Evolutionary conservation across 2,329 filamentous ascomycete genomes (phyloP), one percentile per base, ranked within the genome.

Genomic region (Botrytis fragariae): DNA sequence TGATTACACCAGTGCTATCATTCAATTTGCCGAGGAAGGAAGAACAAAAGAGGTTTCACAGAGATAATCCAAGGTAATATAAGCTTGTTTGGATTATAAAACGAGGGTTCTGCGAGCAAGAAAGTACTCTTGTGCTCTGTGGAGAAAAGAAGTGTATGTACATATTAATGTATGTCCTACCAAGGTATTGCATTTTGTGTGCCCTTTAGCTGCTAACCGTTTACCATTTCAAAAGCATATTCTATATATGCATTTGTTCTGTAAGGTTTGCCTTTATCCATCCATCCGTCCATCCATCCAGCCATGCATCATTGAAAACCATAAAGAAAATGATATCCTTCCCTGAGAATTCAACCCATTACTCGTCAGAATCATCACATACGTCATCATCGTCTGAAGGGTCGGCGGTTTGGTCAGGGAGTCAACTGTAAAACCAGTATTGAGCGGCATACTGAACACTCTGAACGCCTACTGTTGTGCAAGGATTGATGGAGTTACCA

Each of bases 391-490:
- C 45, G 16, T 20, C 64, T 39, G 44, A 67, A 68, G 45, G 45
- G 39, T 54, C 25, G 25, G 44, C 0, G 8, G 22, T n/a, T 1
- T n/a, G 12, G 48, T 51, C 45, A 39, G 48, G n/a, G 14, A 68
- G 48, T 68, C 64, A 68, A 7, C 35, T 69, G 69, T 76, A 79
- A 44, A 79, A 79, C 77, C 77, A 79, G 71, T 80, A 81, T 69
- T 78, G 75, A 22, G 79, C 77, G 45, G 79, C 75, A 51, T 81
- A 81, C 44, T 74, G 75, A 3, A 80, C 72, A 18, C 32, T 75
- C 20, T 77, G 67, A 12, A 77, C 25, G 22, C 71, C 76, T 16
- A 68, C 59, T 2, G 48, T 60, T 0, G 74, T 64, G 68, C 80
- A 81, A 61, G 63, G 68, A 5, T 76, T 63, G 8, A 74, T 44